phyloP scores from a whole-genome alignment of 306 rosid species.

The Neltuma alba region DNA sequence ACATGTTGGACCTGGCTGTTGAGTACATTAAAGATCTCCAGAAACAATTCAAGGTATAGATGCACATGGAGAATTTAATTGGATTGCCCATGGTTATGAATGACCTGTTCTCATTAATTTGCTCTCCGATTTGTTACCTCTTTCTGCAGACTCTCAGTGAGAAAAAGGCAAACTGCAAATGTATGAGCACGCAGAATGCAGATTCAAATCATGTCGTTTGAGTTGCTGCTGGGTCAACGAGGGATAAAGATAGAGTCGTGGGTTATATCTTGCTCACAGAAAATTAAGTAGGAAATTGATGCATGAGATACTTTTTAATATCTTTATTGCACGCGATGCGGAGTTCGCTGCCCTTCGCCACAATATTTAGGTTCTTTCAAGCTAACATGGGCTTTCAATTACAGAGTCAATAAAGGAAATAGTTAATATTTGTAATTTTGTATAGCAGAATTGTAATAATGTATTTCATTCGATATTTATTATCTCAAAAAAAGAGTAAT shows the following conservation, averaged over 20 bases:
- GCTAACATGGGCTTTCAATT: conserved; percentile 29
- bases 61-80: conserved; percentile 3
- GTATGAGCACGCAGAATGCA: conserved; percentile 54
- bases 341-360: conserved; percentile 21
- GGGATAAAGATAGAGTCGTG: conserved; percentile 13
- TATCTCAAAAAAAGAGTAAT: neutral
- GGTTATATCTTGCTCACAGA: neutral
- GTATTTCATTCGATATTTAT: neutral
- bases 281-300: conserved; percentile 23
- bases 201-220: conserved; percentile 52
- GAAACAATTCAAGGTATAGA: conserved; percentile 77
- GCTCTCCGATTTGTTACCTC: neutral
- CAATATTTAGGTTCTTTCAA: conserved; percentile 35
- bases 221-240: conserved; percentile 37
- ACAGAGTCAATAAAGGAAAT: neutral
- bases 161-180: conserved; percentile 74
- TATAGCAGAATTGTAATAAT: neutral
- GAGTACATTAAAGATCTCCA: conserved; percentile 91
- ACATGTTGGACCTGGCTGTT: conserved; percentile 93
- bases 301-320: conserved; percentile 8
- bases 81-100: neutral
- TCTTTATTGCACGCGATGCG: conserved; percentile 4
- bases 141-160: conserved; percentile 67
- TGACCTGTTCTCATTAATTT: conserved; percentile 3
- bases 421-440: neutral